Conservation (phyloP, 176 grass and related monocot species). For the Oryza meridionalis region DNA sequence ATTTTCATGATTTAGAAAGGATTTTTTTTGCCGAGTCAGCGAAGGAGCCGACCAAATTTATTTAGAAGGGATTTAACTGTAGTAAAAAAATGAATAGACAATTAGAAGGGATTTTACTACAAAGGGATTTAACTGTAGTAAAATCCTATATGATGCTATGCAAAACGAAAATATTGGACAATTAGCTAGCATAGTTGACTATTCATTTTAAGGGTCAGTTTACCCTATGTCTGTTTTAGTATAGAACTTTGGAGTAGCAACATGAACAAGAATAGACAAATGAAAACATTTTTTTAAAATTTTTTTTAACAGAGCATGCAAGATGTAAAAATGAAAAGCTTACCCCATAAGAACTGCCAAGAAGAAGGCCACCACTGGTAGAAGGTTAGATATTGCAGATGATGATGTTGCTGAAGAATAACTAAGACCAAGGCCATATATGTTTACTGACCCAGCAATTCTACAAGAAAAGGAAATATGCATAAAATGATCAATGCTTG, state of each 20-base stretch:
- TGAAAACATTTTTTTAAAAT: neutral
- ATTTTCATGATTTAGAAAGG: neutral
- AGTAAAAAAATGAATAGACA: no score
- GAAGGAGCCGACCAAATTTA: no score
- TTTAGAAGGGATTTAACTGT: no score
- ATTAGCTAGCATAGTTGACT: neutral
- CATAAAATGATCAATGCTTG: neutral
- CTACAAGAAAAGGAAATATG: neutral
- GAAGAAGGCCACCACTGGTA: constrained; percentile 50
- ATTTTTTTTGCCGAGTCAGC: neutral
- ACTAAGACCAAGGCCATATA: constrained; percentile 44
- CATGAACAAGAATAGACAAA: neutral
- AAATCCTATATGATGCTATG: neutral
- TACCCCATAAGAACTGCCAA: constrained; percentile 38
- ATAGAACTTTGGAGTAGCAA: neutral
- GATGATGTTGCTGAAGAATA: constrained; percentile 52
- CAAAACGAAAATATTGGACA: neutral
- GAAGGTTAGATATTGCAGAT: constrained; percentile 38
- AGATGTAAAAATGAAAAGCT: neutral
- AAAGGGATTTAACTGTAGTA: neutral
- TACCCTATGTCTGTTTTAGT: neutral
- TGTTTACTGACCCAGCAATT: constrained; percentile 44
- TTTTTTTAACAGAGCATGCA: neutral
- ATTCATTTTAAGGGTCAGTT: neutral
- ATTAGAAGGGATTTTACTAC: no score